Base-by-base conservation (phyloP, 495 filamentous ascomycete genomes). In the Talaromyces wortmannii region DNA sequence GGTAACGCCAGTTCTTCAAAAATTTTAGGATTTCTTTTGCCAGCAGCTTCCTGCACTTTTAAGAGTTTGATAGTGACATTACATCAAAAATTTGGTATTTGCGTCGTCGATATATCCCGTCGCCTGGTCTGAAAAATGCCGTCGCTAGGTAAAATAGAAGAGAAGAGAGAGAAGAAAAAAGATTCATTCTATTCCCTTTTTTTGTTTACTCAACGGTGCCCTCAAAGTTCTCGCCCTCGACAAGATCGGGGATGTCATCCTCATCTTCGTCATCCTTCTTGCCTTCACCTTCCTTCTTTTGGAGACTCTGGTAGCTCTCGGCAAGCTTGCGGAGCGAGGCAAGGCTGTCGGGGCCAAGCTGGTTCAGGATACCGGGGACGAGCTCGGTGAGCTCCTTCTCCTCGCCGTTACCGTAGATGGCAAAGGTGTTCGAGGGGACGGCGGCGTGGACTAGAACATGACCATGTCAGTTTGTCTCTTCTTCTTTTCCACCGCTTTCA, bases 321-420 rank as follows among this genome's bases (percentile, higher is more conserved):
- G 94, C 94, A 36, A 98, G 83, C 81, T 97, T 97, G 72, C 94
- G 88, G 61, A 98, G 90, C 56, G 89, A 95, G 48, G 95, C 95
- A n/a, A 98, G 87, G 58, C 88, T 92, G 78, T 98, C 94, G 59
- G 94, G 94, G 58, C 94, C 94, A 48, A 98, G 89, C 80, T 98
- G 94, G 85, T 97, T 97, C 53, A 98, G 89, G 79, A 98, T 98
- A 55, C 94, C 94, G 63, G 94, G 94, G 60, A 98, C 94, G 65
- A 98, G 91, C 79, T 98, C 94, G 44, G 94, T 98, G 63, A 98
- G 88, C 77, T 98, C 94, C 83, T 98, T 98, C 78, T 98, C 95
- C 74, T 98, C 94, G 63, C 95, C 95, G 76, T 86, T 83, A 58
- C 94, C 94, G 82, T 98, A 98, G 82, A 98, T 92, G 74, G 94